phyloP scores from a whole-genome alignment of 306 rosid genomes.

The Comarum palustre region DNA sequence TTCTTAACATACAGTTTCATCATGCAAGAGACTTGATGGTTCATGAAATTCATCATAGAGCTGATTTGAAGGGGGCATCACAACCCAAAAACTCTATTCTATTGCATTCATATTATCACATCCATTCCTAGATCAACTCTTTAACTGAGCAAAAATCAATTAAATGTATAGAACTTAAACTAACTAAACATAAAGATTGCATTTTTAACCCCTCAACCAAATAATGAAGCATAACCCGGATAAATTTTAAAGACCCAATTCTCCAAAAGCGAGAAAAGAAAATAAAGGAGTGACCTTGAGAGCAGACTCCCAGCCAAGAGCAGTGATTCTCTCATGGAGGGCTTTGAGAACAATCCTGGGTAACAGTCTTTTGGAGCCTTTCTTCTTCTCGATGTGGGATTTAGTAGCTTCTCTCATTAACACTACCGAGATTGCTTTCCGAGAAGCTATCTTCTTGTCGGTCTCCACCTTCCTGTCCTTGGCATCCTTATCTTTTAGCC shows the following conservation, averaged over 20 bases:
- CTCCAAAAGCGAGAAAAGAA: background rate
- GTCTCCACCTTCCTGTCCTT: constrained; percentile 69
- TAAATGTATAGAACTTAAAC: background rate
- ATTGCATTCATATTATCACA: background rate
- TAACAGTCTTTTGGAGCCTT: constrained; percentile 80
- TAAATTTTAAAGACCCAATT: background rate
- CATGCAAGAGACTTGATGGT: no score
- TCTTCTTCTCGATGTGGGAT: constrained; percentile 70
- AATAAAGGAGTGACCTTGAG: constrained; percentile 53
- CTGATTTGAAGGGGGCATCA: background rate
- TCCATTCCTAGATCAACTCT: background rate
- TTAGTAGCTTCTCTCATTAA: constrained; percentile 84
- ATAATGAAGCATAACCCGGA: background rate
- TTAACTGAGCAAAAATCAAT: background rate
- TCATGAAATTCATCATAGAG: no score
- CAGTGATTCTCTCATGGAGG: constrained; percentile 67
- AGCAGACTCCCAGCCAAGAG: constrained; percentile 91
- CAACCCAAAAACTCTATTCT: background rate
- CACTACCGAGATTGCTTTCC: constrained; percentile 78
- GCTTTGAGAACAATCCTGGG: constrained; percentile 88
- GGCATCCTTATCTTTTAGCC: constrained; percentile 45
- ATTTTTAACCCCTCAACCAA: background rate
- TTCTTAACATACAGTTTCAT: background rate
- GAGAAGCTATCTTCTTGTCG: constrained; percentile 65
- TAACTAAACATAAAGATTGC: background rate